Evolutionary conservation across 1,284 basidiomycete genomes (phyloP), one percentile per base, ranked within the genome.

Genomic region (Rhodotorula sp.): DNA sequence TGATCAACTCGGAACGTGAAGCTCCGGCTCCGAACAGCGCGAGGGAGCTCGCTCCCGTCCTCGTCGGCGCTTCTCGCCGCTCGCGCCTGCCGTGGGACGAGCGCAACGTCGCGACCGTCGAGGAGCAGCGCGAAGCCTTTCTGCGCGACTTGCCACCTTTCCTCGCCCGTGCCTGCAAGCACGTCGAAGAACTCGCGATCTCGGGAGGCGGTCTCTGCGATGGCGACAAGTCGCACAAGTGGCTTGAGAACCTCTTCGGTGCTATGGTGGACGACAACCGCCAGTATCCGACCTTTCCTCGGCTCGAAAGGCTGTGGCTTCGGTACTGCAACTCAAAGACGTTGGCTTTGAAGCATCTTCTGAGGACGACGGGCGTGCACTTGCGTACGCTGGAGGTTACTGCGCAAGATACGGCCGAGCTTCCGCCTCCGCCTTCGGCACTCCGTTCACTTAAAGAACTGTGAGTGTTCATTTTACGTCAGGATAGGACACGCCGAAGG

Each of bases 281-380:
- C 46, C 43, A 64, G 39, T 64, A 64, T 46, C 63, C 63, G 15
- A 3, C 26, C 29, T 64, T 64, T 20, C 63, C 63, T 20, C 14
- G 31, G 52, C 63, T 64, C 47, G 46, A 48, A 20, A 29, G 46
- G 20, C 23, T 64, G 7, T 20, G 56, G 12, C 4, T 64, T 8
- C 5, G 8, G 12, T 3, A 10, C 6, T 8, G 10, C 29, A n/a
- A 64, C 29, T 26, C 21, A 12, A 31, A 48, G 57, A 26, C 29
- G 16, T 4, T 34, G 3, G 64, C 57, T 21, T 34, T 59, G 46
- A 46, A 34, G n/a, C 49, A 46, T 16, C n/a, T 59, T 15, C 58
- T 65, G 34, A n/a, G 39, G n/a, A 59, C 34, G 10, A 16, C 58
- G 34, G 26, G 31, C 0, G 23, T 18, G 6, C 18, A 2, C n/a